phyloP scores from a whole-genome alignment of 352 stramenopile genomes.

The Phytophthora multivora region DNA sequence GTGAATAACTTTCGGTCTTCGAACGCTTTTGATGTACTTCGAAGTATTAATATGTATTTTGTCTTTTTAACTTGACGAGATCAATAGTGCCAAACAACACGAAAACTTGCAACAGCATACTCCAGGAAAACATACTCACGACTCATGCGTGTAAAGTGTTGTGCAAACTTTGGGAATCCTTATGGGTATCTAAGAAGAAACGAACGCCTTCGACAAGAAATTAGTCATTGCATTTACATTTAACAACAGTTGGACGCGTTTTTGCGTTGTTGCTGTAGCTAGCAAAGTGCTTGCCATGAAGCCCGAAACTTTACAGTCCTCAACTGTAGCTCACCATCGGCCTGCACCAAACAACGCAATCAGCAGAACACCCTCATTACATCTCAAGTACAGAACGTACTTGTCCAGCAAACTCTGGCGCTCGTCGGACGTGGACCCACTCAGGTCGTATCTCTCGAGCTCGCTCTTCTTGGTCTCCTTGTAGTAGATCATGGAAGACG shows the following conservation, averaged over 20 bases:
- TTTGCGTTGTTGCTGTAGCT: background rate
- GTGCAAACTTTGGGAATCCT: too few relatives aligned
- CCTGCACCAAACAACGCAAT: slow-evolving; percentile 15
- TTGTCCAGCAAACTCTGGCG: slow-evolving; percentile 65
- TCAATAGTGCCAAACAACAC: too few relatives aligned
- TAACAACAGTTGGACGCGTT: slow-evolving; percentile 7
- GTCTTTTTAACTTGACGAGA: too few relatives aligned
- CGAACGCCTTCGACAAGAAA: background rate
- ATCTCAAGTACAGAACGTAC: slow-evolving; percentile 20
- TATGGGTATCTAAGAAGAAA: too few relatives aligned
- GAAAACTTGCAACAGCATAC: too few relatives aligned
- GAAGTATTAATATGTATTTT: too few relatives aligned
- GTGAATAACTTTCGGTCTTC: too few relatives aligned
- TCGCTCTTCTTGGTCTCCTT: slow-evolving; percentile 67
- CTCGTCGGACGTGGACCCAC: slow-evolving; percentile 54
- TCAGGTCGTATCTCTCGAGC: slow-evolving; percentile 44
- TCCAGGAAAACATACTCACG: too few relatives aligned
- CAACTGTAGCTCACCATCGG: slow-evolving; percentile 42
- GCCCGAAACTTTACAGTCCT: slow-evolving; percentile 3
- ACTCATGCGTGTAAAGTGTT: too few relatives aligned
- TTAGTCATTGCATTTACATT: slow-evolving; percentile 16
- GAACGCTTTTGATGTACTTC: too few relatives aligned
- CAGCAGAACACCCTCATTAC: background rate
- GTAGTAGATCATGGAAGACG: slow-evolving; percentile 71
- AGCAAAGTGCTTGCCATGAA: background rate